Evolutionary conservation across 1,284 basidiomycete species (phyloP).

Genomic region (Ustilago curta): DNA sequence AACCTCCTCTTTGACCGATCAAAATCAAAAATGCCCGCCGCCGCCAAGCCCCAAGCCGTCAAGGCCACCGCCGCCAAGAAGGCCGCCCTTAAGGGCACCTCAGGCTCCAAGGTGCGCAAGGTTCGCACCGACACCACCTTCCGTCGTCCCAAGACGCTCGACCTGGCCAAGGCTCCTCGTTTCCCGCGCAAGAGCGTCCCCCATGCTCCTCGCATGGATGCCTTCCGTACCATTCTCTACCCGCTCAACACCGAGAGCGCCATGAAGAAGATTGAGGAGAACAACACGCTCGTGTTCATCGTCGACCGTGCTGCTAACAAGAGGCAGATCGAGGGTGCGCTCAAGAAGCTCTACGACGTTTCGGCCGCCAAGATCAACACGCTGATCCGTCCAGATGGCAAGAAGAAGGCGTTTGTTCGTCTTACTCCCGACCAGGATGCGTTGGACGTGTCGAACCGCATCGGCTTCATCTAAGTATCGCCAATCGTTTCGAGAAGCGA

Average conservation of each 20-base stretch:
- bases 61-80: conserved; percentile 97
- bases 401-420: conserved; percentile 99
- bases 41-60: conserved; percentile 51
- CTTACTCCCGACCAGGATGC: conserved; percentile 96
- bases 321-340: conserved; percentile 93
- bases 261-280: conserved; percentile 94
- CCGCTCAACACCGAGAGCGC: conserved; percentile 75
- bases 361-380: conserved; percentile 97
- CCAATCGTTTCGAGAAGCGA: neutral
- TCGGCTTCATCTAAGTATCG: conserved; percentile 71
- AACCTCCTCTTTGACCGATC: conserved; percentile 6
- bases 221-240: conserved; percentile 91
- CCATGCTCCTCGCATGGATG: conserved; percentile 96
- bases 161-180: conserved; percentile 83
- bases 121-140: conserved; percentile 88
- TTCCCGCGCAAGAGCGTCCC: conserved; percentile 95
- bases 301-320: conserved; percentile 96
- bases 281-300: conserved; percentile 98
- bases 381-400: conserved; percentile 97
- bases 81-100: conserved; percentile 89
- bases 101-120: conserved; percentile 84
- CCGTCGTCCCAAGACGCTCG: conserved; percentile 95
- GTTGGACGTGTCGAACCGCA: conserved; percentile 98
- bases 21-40: conserved; percentile 34
- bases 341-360: conserved; percentile 99